Evolutionary conservation across 257 asterid species (phyloP).

Genomic region (Thymus mandschuricus): DNA sequence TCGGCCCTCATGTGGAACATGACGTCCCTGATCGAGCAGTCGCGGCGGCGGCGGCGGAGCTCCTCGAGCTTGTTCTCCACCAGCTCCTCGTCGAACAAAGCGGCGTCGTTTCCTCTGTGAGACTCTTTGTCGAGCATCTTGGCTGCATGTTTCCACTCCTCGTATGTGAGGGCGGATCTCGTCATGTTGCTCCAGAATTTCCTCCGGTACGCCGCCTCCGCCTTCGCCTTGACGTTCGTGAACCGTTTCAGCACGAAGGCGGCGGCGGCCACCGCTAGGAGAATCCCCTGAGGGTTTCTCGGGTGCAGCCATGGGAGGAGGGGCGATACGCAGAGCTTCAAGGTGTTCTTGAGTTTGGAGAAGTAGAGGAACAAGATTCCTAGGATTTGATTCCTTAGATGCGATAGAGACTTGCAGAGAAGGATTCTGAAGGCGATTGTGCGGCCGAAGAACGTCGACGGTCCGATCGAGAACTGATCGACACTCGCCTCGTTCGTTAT

Average conservation of each 20-base stretch:
- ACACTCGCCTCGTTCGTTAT: constrained; percentile 81
- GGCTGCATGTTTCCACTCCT: constrained; percentile 98
- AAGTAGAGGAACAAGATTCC: constrained; percentile 31
- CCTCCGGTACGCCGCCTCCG: constrained; percentile 83
- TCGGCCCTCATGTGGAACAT: constrained; percentile 93
- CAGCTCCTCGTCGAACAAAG: constrained; percentile 81
- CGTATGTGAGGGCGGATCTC: constrained; percentile 76
- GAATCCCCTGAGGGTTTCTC: constrained; percentile 82
- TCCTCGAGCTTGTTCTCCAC: constrained; percentile 73
- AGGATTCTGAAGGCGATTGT: constrained; percentile 73
- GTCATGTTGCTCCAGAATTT: constrained; percentile 92
- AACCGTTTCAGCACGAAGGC: constrained; percentile 72
- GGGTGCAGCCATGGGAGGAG: constrained; percentile 79
- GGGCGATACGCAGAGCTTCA: constrained; percentile 46
- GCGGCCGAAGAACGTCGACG: constrained; percentile 75
- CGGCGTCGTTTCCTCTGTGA: constrained; percentile 55
- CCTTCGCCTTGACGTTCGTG: constrained; percentile 68
- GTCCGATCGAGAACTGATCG: constrained; percentile 83
- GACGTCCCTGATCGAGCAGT: constrained; percentile 80
- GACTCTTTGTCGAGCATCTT: constrained; percentile 81
- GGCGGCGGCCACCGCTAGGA: constrained; percentile 56
- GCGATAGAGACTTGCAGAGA: constrained; percentile 74
- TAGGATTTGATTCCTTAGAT: constrained; percentile 53
- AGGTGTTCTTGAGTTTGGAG: constrained; percentile 34
- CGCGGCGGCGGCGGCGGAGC: constrained; percentile 73